Evolutionary conservation across 1,284 basidiomycete species (phyloP).

Genomic region (Pseudozyma hubeiensis): DNA sequence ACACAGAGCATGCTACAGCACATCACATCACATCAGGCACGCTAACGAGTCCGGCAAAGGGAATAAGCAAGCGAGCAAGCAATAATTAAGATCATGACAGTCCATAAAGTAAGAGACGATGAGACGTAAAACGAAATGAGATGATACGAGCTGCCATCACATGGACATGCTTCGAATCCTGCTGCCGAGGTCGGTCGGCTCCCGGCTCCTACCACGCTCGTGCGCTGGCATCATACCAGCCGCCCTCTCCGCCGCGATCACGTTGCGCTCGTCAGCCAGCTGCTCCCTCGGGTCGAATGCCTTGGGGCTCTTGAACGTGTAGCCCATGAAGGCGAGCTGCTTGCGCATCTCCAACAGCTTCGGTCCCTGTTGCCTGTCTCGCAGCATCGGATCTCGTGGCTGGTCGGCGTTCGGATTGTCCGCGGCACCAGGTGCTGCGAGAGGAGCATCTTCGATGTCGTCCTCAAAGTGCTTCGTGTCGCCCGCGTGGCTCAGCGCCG

Average conservation of each 20-base stretch:
- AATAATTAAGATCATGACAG: neutral
- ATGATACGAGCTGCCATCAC: conserved; percentile 16
- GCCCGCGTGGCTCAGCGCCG: conserved; percentile 74
- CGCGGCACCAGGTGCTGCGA: conserved; percentile 87
- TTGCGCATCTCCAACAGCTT: conserved; percentile 90
- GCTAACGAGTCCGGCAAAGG: no score
- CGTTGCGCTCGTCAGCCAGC: conserved; percentile 43
- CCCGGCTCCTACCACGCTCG: conserved; percentile 23
- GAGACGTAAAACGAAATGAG: neutral
- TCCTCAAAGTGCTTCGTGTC: conserved; percentile 72
- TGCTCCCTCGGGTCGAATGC: conserved; percentile 55
- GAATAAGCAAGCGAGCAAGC: neutral
- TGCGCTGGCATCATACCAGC: conserved; percentile 18
- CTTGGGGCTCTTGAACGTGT: conserved; percentile 64
- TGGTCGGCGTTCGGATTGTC: conserved; percentile 75
- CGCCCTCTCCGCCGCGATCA: conserved; percentile 44
- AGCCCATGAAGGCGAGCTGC: conserved; percentile 81
- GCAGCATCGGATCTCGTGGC: conserved; percentile 86
- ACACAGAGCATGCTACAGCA: no score
- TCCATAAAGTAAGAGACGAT: conserved; percentile 1
- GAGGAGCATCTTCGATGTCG: conserved; percentile 86
- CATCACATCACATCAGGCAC: no score
- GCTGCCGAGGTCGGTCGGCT: conserved; percentile 51
- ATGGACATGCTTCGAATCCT: conserved; percentile 63
- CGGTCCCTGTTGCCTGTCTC: conserved; percentile 83